Evolutionary conservation across 257 asterid species (phyloP), one percentile per base, ranked within the genome.

Genomic region (Gentiana dahurica): DNA sequence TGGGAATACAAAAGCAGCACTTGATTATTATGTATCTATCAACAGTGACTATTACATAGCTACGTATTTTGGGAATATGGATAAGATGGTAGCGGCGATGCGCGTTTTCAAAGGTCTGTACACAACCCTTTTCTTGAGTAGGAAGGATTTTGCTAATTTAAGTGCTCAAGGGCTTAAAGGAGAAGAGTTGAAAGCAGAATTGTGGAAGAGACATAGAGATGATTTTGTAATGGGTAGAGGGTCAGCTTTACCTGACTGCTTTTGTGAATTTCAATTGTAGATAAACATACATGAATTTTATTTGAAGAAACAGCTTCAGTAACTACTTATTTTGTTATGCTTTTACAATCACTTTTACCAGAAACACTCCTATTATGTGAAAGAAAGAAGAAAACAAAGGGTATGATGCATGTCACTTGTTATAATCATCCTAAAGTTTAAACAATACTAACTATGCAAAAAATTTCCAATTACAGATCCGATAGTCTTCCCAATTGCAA

Each of bases 1-100:
- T 11, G 97, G 99, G 56, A 92, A 92, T 70, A 89, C 96, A 4
- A 92, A 89, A 73, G 99, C 99, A 43, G 97, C 95, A 3, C 73
- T 92, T 52, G 99, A 88, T 66, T 92, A 92, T 64, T 72, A 80
- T 5, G 87, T 89, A 12, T 77, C 97, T 1, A 72, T 89, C 9
- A 77, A 72, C 62, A 89, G 96, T 33, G 95, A 89, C 59, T 71
- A 84, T 8, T 92, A 86, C 55, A 52, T 89, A 60, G 98, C 94
- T 3, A 85, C 96, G 2, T 91, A 85, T 67, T 87, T 91, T 37
- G 99, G 97, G 13, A 89, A 92, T 63, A 92, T 92, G 97, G 97
- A 92, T 69, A 92, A 88, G 77, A 92, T 92, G 95, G 99, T 89
- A 55, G 81, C 99, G 6, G 97, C 99, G 4, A 85, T 92, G 93